phyloP scores from a whole-genome alignment of 306 rosid species.

The Pterocarpus santalinus region DNA sequence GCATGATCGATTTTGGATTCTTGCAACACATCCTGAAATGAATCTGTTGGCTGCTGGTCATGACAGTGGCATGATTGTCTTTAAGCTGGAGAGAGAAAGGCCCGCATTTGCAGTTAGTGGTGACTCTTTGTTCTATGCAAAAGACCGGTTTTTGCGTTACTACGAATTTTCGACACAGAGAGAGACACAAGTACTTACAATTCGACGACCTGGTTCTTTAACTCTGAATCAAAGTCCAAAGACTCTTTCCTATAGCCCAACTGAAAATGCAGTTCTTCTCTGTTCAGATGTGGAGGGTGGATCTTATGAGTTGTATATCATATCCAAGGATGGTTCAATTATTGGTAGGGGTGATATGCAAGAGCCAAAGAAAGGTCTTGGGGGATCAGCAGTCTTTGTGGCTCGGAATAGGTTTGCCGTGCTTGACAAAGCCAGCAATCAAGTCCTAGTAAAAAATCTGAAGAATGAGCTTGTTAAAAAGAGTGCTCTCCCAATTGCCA shows the following conservation, averaged over 20 bases:
- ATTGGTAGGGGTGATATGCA: conserved; percentile 79
- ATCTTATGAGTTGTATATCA: conserved; percentile 83
- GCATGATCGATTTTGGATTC: conserved; percentile 99
- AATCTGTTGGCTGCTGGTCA: conserved; percentile 97
- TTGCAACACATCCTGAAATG: conserved; percentile 96
- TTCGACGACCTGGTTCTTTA: conserved; percentile 87
- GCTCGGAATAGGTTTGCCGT: conserved; percentile 94
- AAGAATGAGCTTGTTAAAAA: conserved; percentile 81
- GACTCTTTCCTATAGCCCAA: conserved; percentile 82
- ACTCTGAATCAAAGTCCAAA: conserved; percentile 87
- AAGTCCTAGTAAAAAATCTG: conserved; percentile 72
- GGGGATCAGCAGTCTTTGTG: conserved; percentile 94
- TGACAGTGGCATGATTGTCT: conserved; percentile 97
- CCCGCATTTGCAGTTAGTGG: conserved; percentile 91
- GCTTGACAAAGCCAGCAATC: conserved; percentile 84
- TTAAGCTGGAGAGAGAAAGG: conserved; percentile 94
- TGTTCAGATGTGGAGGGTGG: conserved; percentile 95
- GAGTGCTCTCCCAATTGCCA: conserved; percentile 72
- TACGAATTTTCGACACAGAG: conserved; percentile 84
- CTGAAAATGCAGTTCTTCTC: conserved; percentile 89
- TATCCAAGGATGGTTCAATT: conserved; percentile 61
- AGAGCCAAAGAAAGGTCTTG: conserved; percentile 91
- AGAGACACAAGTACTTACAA: conserved; percentile 82
- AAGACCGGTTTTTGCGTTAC: conserved; percentile 86
- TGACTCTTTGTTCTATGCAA: conserved; percentile 76